phyloP scores from a whole-genome alignment of 2,329 filamentous ascomycete species.

The Pyrenophora graminea region DNA sequence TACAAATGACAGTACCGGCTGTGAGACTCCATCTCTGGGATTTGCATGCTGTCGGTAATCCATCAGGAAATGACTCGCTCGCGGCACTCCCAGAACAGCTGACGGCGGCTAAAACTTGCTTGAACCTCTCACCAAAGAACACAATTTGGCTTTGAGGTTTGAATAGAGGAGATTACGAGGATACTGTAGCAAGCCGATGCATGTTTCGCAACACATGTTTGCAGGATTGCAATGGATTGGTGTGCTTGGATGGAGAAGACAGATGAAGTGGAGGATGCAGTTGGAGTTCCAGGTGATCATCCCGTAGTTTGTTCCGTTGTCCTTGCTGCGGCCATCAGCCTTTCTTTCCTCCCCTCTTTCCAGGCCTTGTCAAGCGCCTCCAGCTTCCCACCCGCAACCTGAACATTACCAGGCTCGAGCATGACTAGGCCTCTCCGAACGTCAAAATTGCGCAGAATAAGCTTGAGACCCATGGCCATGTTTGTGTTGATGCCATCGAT shows the following conservation, averaged over 20 bases:
- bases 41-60: neutral
- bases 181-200: neutral
- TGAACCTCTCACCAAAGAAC: neutral
- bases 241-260: neutral
- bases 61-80: constrained; percentile 10
- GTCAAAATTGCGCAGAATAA: constrained; percentile 69
- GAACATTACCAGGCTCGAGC: constrained; percentile 69
- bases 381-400: constrained; percentile 85
- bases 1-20: neutral
- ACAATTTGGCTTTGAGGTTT: too few relatives aligned
- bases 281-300: neutral
- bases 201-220: constrained; percentile 2
- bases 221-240: neutral
- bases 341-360: constrained; percentile 71
- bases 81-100: constrained; percentile 28
- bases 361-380: constrained; percentile 79
- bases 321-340: constrained; percentile 64
- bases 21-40: neutral
- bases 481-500: constrained; percentile 69
- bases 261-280: neutral
- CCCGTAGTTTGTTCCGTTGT: neutral
- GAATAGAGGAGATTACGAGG: neutral
- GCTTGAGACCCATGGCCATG: constrained; percentile 78
- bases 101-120: constrained; percentile 6
- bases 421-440: constrained; percentile 79